Evolutionary conservation across 2,329 filamentous ascomycete genomes (phyloP), one percentile per base, ranked within the genome.

Genomic region (Colletotrichum phormii): DNA sequence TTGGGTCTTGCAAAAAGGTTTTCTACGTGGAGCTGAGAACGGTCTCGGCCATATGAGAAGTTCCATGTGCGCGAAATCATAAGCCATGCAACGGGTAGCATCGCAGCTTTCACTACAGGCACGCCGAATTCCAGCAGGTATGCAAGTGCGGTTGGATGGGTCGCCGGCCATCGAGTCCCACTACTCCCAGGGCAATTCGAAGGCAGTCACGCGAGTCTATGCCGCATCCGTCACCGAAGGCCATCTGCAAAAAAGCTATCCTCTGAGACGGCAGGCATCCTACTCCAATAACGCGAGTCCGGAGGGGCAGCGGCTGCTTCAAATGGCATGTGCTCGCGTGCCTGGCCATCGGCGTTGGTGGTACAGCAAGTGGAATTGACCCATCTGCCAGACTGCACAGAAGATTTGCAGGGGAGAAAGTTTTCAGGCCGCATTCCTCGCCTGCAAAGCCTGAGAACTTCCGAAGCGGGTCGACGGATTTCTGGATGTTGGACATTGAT

Each of bases 191-290:
- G 54, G 65, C 53, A 69, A 29, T 60, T 63, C 31, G 33, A 22
- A 63, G 11, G 31, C 24, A 35, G 53, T 60, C 70, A 57, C 70
- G 54, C 70, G 66, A 72, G 35, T 46, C 70, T 57, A 64, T 57
- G 46, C 60, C 60, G 22, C 13, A 70, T 72, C 4, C 66, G 60
- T 70, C 60, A 70, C 60, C 66, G 65, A 70, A 55, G 42, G 33
- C 24, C 46, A n/a, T 49, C 65, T 18, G 31, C 29, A 29, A 13
- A 18, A 37, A 15, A 24, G n/a, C n/a, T 51, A 22, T 7, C 29
- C 55, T 13, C 35, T 7, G 42, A 37, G 26, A n/a, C 29, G 18
- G 15, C 31, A 13, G 35, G 29, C 33, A 55, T 55, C n/a, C 4
- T 33, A 22, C 42, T 18, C 46, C 60, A 57, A 49, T 46, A 37